A percentile compares a stretch with the other conserved stretches of the same genome.
phyloP scores from a whole-genome alignment of 305 asterid genomes.

The Fraxinus sp. region DNA sequence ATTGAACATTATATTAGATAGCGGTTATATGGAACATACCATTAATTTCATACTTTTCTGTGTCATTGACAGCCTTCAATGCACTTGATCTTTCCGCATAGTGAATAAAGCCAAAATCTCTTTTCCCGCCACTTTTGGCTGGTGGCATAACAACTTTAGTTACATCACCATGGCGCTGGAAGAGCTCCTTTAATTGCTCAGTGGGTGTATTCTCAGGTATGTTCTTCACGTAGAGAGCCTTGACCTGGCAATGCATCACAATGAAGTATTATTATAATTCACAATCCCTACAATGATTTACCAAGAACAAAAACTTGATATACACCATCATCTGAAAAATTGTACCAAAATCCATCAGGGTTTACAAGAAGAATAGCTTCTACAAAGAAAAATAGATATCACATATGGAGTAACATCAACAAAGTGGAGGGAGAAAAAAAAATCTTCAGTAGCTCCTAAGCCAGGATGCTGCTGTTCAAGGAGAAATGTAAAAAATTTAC shows the following conservation, averaged over 20 bases:
- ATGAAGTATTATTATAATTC: constrained; percentile 7
- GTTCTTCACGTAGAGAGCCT: constrained; percentile 89
- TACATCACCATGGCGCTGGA: constrained; percentile 86
- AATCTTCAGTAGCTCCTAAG: not conserved
- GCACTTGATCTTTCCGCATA: constrained; percentile 95
- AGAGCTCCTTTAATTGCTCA: constrained; percentile 79
- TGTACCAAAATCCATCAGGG: not conserved
- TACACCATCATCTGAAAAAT: not conserved
- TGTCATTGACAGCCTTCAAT: constrained; percentile 76
- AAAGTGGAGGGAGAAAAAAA: not conserved
- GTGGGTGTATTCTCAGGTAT: constrained; percentile 82
- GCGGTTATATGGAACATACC: constrained; percentile 44
- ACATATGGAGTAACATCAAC: not conserved
- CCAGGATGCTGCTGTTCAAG: not conserved
- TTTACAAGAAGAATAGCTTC: not conserved
- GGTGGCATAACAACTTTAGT: constrained; percentile 96
- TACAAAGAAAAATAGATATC: not conserved
- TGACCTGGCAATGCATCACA: constrained; percentile 55
- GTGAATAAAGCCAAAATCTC: constrained; percentile 91
- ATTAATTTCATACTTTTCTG: constrained; percentile 80
- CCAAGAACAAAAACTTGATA: not conserved
- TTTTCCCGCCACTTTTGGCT: constrained; percentile 87
- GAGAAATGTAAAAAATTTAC: not conserved
- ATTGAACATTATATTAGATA: not conserved
- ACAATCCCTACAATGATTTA: not conserved